These are phyloP conservation scores for Zhuliangozyma parablackwelliae DNA, from an alignment of 1,139 yeast genomes.

Conservation along the genomic window DNA sequence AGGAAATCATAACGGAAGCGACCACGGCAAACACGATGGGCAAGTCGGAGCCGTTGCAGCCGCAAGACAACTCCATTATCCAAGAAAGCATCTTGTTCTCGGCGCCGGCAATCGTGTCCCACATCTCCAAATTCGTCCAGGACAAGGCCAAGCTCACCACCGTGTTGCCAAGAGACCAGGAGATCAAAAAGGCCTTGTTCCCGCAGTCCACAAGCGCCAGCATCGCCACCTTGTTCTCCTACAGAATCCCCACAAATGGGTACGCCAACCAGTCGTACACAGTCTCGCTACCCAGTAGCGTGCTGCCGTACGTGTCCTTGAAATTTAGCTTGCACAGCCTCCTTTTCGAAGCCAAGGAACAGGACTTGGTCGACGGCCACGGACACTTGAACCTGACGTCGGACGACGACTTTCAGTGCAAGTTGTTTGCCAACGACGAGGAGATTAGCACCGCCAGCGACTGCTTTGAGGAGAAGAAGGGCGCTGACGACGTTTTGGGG, in stretches of 20 bases:
- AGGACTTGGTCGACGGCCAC: slow-evolving; percentile 30
- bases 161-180: slow-evolving; percentile 19
- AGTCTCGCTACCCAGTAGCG: slow-evolving; percentile 39
- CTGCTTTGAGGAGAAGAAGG: slow-evolving; percentile 29
- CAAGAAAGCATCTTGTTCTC: slow-evolving; percentile 36
- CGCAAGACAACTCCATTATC: slow-evolving; percentile 27
- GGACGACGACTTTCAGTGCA: slow-evolving; percentile 42
- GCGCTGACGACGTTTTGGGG: slow-evolving; percentile 18
- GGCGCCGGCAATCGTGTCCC: slow-evolving; percentile 25
- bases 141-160: slow-evolving; percentile 18
- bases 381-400: slow-evolving; percentile 22
- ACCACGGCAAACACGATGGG: slow-evolving; percentile 24
- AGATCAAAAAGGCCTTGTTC: slow-evolving; percentile 27
- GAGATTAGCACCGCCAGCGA: slow-evolving; percentile 38
- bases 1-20: slow-evolving; percentile 7
- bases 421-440: slow-evolving; percentile 46
- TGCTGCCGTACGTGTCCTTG: slow-evolving; percentile 41
- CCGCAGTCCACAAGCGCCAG: slow-evolving; percentile 27
- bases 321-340: slow-evolving; percentile 41
- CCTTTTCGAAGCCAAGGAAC: slow-evolving; percentile 31
- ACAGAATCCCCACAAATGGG: slow-evolving; percentile 42
- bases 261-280: slow-evolving; percentile 40
- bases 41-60: slow-evolving; percentile 22
- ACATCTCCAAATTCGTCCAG: slow-evolving; percentile 22
- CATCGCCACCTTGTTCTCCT: slow-evolving; percentile 37